phyloP scores from a whole-genome alignment of 805 yeast genomes.

The Ascoidea tarda region DNA sequence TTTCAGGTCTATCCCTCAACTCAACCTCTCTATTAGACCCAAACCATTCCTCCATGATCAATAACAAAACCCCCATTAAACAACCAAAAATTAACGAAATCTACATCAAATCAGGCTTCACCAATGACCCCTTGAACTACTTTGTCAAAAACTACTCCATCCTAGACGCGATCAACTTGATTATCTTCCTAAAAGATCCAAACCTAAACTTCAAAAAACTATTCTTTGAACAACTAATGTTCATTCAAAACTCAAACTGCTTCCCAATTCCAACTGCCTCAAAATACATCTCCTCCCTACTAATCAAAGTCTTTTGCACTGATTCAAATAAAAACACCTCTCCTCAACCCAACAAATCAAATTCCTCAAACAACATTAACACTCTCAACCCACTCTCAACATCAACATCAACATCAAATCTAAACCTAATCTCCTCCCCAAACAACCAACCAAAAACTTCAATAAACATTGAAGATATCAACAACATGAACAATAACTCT shows the following conservation, averaged over 20 bases:
- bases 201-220: constrained; percentile 47
- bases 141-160: constrained; percentile 31
- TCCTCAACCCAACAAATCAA: background rate
- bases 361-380: too few relatives aligned
- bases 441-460: too few relatives aligned
- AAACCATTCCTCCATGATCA: constrained; percentile 4
- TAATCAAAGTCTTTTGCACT: constrained; percentile 14
- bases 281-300: constrained; percentile 17
- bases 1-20: background rate
- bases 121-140: constrained; percentile 27
- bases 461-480: too few relatives aligned
- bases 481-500: too few relatives aligned
- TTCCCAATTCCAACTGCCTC: constrained; percentile 35
- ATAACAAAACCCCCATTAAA: constrained; percentile 1
- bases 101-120: constrained; percentile 31
- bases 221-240: constrained; percentile 50
- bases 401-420: background rate
- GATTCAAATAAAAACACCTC: constrained; percentile 3
- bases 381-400: background rate
- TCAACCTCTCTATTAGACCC: constrained; percentile 1
- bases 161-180: constrained; percentile 38
- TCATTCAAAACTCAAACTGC: constrained; percentile 34
- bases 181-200: constrained; percentile 38
- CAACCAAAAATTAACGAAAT: background rate
- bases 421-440: too few relatives aligned